Evolutionary conservation across 177 flowering plant genomes (phyloP).

Genomic region (Vitis hybrid): DNA sequence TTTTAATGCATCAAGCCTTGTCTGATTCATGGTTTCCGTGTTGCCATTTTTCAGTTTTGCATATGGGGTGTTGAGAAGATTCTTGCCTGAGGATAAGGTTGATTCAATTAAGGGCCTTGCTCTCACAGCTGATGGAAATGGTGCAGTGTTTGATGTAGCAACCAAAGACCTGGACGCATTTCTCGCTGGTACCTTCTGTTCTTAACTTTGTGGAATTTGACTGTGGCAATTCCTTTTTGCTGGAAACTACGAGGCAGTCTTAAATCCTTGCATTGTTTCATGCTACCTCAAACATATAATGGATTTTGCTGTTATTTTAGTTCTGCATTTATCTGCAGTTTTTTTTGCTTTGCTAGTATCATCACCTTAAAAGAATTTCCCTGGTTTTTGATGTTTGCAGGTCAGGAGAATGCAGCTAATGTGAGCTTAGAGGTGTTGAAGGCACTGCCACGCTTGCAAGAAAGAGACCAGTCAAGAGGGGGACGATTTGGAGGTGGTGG

Average conservation of each 20-base stretch:
- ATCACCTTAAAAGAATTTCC: not conserved
- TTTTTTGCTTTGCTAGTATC: not conserved
- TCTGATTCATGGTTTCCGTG: not conserved
- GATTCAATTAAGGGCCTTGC: conserved; percentile 68
- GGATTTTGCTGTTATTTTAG: not conserved
- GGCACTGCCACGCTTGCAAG: conserved; percentile 67
- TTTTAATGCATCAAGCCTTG: not conserved
- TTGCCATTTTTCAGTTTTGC: conserved; percentile 50
- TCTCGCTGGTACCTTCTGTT: conserved; percentile 51
- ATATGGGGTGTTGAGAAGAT: conserved; percentile 65
- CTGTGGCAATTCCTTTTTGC: no score
- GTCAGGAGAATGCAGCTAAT: conserved; percentile 73
- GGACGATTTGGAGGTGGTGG: conserved; percentile 46
- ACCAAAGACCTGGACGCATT: conserved; percentile 64
- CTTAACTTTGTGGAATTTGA: not conserved
- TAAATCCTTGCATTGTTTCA: no score
- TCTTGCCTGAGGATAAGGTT: conserved; percentile 89
- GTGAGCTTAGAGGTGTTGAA: conserved; percentile 62
- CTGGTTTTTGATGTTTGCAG: conserved; percentile 32
- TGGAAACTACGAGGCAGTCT: no score
- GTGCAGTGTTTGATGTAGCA: conserved; percentile 92
- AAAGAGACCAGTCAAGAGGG: conserved; percentile 45
- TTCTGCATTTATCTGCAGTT: not conserved
- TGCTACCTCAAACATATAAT: no score
- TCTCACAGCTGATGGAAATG: conserved; percentile 81